These are phyloP conservation scores for Mucor saturninus DNA, from an alignment of 371 early-diverging fungal species.

Conservation along the genomic window DNA sequence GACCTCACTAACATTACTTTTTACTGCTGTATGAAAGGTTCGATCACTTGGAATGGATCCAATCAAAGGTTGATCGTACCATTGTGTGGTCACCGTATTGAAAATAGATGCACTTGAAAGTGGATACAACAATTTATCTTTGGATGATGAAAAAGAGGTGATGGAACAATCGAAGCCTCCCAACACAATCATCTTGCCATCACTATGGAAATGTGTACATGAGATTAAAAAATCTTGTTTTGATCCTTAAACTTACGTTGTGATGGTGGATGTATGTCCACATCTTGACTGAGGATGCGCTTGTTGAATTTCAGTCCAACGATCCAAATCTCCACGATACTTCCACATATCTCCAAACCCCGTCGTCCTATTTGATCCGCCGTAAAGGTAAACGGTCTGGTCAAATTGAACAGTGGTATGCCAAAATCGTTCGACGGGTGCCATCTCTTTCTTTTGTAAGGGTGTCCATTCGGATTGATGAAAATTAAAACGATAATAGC, in stretches of 20 bases:
- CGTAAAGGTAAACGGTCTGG: constrained; percentile 23
- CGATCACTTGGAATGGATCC: constrained; percentile 33
- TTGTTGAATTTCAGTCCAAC: constrained; percentile 20
- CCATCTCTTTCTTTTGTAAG: constrained; percentile 24
- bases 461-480: constrained; percentile 29
- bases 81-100: constrained; percentile 18
- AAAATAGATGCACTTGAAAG: constrained; percentile 28
- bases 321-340: constrained; percentile 23
- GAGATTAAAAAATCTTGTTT: too few species aligned
- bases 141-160: neutral
- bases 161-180: constrained; percentile 35
- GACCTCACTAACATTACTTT: constrained; percentile 24
- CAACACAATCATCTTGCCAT: constrained; percentile 35
- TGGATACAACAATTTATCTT: constrained; percentile 15
- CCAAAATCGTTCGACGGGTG: constrained; percentile 38
- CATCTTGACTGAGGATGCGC: constrained; percentile 16
- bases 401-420: constrained; percentile 26
- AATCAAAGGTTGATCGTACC: constrained; percentile 26
- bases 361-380: constrained; percentile 36
- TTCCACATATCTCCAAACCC: constrained; percentile 32
- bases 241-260: constrained; percentile 19
- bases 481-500: constrained; percentile 32
- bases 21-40: constrained; percentile 40
- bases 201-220: constrained; percentile 11
- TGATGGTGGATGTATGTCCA: constrained; percentile 41